Evolutionary conservation across 495 filamentous ascomycete genomes (phyloP).

Genomic region (Trichoderma erinaceum): DNA sequence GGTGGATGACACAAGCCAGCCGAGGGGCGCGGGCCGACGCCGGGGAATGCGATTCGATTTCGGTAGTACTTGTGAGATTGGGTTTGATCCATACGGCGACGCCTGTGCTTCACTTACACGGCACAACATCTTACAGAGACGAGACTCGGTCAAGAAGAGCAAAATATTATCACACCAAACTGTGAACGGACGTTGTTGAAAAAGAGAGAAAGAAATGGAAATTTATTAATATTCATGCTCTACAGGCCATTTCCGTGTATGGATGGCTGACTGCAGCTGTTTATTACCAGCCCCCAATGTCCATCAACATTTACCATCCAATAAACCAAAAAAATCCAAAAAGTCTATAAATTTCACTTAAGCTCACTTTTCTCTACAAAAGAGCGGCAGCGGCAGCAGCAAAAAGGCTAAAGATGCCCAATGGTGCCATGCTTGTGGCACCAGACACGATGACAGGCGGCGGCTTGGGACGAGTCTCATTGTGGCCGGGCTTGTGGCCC

Average conservation of each 20-base stretch:
- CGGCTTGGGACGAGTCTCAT: constrained; percentile 15
- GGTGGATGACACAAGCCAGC: constrained; percentile 5
- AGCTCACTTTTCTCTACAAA: not conserved
- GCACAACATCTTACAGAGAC: no score
- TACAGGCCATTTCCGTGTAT: no score
- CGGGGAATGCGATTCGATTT: not conserved
- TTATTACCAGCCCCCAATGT: not conserved
- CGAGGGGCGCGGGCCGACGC: constrained; percentile 4
- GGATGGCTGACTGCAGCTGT: no score
- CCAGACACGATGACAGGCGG: not conserved
- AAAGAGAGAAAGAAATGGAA: no score
- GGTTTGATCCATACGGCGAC: no score
- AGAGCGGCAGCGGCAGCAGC: not conserved
- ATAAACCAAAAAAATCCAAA: not conserved
- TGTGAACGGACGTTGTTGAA: no score
- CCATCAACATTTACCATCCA: not conserved
- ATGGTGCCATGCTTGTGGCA: not conserved
- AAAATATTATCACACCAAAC: no score
- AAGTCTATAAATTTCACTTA: not conserved
- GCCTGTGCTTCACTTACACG: no score
- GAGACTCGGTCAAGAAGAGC: no score
- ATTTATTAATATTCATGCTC: not conserved
- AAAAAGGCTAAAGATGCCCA: not conserved
- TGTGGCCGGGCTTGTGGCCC: constrained; percentile 15
- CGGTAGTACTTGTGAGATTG: not conserved